These are phyloP conservation scores for Fusarium sacchari DNA, from an alignment of 2,329 filamentous ascomycete species.

Conservation along the genomic window DNA sequence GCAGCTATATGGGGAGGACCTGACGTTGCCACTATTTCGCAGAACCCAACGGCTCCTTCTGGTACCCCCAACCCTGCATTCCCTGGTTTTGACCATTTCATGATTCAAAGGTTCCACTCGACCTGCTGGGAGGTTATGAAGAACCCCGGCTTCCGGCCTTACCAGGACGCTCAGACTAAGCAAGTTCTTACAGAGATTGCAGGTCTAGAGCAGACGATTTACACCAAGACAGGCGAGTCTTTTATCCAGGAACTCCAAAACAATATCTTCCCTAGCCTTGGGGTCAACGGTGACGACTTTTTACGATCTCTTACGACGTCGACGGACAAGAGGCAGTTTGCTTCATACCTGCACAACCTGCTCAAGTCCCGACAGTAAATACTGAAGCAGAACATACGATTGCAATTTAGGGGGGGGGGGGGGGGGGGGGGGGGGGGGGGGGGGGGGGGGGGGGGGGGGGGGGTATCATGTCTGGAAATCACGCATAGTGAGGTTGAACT, in stretches of 20 bases:
- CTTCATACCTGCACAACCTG: slow-evolving; percentile 70
- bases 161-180: slow-evolving; percentile 84
- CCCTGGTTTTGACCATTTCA: slow-evolving; percentile 91
- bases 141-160: slow-evolving; percentile 80
- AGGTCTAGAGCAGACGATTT: slow-evolving; percentile 86
- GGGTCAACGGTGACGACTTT: slow-evolving; percentile 70
- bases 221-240: slow-evolving; percentile 85
- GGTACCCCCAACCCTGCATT: slow-evolving; percentile 68
- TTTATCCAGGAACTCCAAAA: slow-evolving; percentile 78
- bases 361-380: slow-evolving; percentile 57
- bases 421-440: slow-evolving; percentile 2
- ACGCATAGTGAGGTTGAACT: slow-evolving; percentile 14
- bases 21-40: slow-evolving; percentile 70
- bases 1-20: slow-evolving; percentile 90
- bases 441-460: slow-evolving; percentile 3
- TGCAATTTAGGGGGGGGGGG: not conserved
- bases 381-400: slow-evolving; percentile 1
- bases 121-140: slow-evolving; percentile 90
- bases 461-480: slow-evolving; percentile 2
- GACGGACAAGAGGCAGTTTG: slow-evolving; percentile 69
- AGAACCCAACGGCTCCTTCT: slow-evolving; percentile 61
- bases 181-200: slow-evolving; percentile 91
- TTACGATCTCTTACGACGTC: slow-evolving; percentile 67
- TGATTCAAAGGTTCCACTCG: slow-evolving; percentile 88
- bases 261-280: slow-evolving; percentile 71